Percentiles rank a stretch among this genome's conserved stretches.
Evolutionary conservation across 2,329 filamentous ascomycete genomes (phyloP).

Genomic region (Xylaria sp.): DNA sequence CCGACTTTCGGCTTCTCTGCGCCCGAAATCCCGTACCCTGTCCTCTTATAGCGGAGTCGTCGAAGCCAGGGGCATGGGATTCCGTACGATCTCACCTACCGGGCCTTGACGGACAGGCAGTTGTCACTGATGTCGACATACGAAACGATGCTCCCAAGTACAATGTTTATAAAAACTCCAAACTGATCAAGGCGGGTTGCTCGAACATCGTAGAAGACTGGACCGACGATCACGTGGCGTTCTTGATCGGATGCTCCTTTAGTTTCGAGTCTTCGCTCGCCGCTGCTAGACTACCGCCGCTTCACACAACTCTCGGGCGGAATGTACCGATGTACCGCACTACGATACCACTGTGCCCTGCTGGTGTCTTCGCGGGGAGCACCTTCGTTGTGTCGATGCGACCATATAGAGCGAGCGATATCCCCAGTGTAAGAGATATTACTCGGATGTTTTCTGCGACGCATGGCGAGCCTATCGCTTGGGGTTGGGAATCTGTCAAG

Average conservation of each 20-base stretch:
- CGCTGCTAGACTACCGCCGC: conserved; percentile 61
- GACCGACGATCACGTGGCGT: conserved; percentile 69
- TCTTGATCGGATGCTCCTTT: conserved; percentile 71
- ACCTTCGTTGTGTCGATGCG: conserved; percentile 73
- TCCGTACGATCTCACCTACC: conserved; percentile 51
- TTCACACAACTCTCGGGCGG: conserved; percentile 59
- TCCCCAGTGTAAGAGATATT: conserved; percentile 65
- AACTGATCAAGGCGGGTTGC: conserved; percentile 53
- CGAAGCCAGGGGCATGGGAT: conserved; percentile 55
- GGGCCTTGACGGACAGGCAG: conserved; percentile 36
- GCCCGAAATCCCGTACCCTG: conserved; percentile 71
- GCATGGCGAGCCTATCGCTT: conserved; percentile 73
- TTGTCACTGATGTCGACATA: conserved; percentile 60
- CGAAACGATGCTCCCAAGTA: conserved; percentile 68
- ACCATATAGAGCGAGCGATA: conserved; percentile 61
- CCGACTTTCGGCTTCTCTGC: conserved; percentile 69
- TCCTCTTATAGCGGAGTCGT: conserved; percentile 67
- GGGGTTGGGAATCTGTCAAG: conserved; percentile 69
- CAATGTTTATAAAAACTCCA: conserved; percentile 65
- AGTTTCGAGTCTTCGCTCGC: conserved; percentile 70
- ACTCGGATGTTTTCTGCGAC: conserved; percentile 66
- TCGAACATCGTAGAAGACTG: conserved; percentile 62
- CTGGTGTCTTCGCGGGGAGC: conserved; percentile 66
- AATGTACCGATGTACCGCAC: conserved; percentile 73
- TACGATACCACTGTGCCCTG: conserved; percentile 63